Evolutionary conservation across 2,329 filamentous ascomycete genomes (phyloP), one percentile per base, ranked within the genome.

Genomic region (Acephala macrosclerotiorum): DNA sequence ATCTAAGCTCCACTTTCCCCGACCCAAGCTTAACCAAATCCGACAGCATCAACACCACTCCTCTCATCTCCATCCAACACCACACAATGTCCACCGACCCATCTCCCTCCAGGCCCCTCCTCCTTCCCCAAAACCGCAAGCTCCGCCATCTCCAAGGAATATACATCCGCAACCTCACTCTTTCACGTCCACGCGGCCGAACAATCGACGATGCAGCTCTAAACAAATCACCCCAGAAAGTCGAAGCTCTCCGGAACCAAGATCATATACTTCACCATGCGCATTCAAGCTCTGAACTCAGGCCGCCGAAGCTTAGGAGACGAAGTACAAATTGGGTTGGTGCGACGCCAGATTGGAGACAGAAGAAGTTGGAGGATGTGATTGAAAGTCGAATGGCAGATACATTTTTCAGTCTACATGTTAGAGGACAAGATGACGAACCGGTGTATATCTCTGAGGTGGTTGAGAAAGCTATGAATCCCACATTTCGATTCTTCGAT

Each of bases 381-480:
- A 87, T 91, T 33, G 87, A 89, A 60, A 87, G 84, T 72, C 85
- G 88, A 60, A 89, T 96, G 79, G 93, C 90, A n/a, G 91, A 97
- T 79, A 89, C 90, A 18, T 97, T 97, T 84, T 96, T 97, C 78
- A 92, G 93, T 2, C 76, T 97, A 60, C 94, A 97, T 77, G 86
- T 89, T 55, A 81, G 86, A 1, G 86, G 80, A 3, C 25, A 53
- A 22, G 49, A 49, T 25, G 20, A 49, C 12, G 89, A 93, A 18
- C 94, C 95, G 0, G 80, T 97, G n/a, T 97, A 97, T 77, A 87
- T 97, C 73, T 97, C 94, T 75, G 95, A 98, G 79, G 83, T 91
- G 25, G 86, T 89, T 33, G 86, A 91, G 71, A 88, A 89, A 74
- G 89, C 92, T n/a, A 94, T 93, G 85, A 97, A 97, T 77, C 96